Conservation (phyloP, 2,329 filamentous ascomycete species). For the Neospermospora avenae region DNA sequence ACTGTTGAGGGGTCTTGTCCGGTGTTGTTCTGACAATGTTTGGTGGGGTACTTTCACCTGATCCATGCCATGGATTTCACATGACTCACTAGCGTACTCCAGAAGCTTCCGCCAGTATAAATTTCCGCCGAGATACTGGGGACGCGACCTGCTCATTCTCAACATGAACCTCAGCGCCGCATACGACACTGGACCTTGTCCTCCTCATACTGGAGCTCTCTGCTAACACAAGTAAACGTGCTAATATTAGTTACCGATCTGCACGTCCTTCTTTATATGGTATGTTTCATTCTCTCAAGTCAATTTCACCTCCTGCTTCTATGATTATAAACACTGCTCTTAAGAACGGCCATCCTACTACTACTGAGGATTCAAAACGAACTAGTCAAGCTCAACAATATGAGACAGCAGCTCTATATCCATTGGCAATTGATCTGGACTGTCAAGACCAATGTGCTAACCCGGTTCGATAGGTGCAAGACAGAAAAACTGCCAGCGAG, state of each 20-base stretch:
- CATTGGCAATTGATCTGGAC: background rate
- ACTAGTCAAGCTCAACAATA: slow-evolving; percentile 62
- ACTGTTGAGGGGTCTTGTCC: slow-evolving; percentile 5
- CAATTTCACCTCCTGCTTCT: background rate
- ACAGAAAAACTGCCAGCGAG: background rate
- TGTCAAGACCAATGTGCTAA: slow-evolving; percentile 4
- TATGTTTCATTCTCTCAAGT: slow-evolving; percentile 21
- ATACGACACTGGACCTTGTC: background rate
- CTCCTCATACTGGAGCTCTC: background rate
- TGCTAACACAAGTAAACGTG: background rate
- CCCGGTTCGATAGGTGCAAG: background rate
- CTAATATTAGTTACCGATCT: background rate
- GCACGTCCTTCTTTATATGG: background rate
- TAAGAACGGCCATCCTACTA: slow-evolving; percentile 67
- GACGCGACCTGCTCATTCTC: background rate
- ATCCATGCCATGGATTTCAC: background rate
- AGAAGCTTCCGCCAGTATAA: background rate
- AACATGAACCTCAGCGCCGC: background rate
- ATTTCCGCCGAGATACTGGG: background rate
- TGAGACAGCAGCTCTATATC: slow-evolving; percentile 39
- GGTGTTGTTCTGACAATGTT: background rate
- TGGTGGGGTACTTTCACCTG: slow-evolving; percentile 1
- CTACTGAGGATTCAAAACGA: slow-evolving; percentile 52
- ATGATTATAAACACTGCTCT: slow-evolving; percentile 56
- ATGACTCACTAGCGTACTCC: background rate